Evolutionary conservation across 2,329 filamentous ascomycete genomes (phyloP), one percentile per base, ranked within the genome.

Genomic region (Exophiala sp.): DNA sequence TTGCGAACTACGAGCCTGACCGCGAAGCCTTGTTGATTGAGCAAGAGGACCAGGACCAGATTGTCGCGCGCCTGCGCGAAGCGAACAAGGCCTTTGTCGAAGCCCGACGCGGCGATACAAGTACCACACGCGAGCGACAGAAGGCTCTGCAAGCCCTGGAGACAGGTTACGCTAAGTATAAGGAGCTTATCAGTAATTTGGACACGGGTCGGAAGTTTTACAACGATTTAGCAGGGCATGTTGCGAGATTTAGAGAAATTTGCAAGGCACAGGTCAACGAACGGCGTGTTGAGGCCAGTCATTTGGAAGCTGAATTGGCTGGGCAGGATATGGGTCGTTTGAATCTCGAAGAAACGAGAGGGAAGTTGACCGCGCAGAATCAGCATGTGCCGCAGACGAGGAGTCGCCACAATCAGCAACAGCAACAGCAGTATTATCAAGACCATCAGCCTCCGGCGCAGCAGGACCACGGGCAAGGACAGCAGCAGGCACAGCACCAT

Each of bases 171-270:
- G 85, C 91, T 71, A 95, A 92, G 72, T 97, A 97, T 76, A 96
- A 96, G 72, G 92, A 99, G 69, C 89, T 97, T 52, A 84, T 96
- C 53, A 89, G 83, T 61, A 96, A 97, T 66, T 79, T 96, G 2
- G 92, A 97, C 61, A 89, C 88, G 0, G 94, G 90, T 0, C 80
- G 92, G 49, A 96, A 94, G 69, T 99, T 99, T 68, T 99, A 97
- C 75, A 99, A 99, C 63, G 91, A 97, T 66, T 79, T 99, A 3
- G 89, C 88, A 43, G 89, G 87, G 71, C 91, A 97, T 58, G 88
- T 96, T 1, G 86, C 84, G 35, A 79, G 86, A 8, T 97, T 96
- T 69, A 80, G 91, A 14, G 92, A 96, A 62, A 88, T 89, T 34
- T 85, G 85, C 54, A 82, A 82, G 61, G 81, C 80, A 1, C 97